Base-by-base conservation (phyloP, 176 grass and related monocot species). In the Oryza meyeriana region DNA sequence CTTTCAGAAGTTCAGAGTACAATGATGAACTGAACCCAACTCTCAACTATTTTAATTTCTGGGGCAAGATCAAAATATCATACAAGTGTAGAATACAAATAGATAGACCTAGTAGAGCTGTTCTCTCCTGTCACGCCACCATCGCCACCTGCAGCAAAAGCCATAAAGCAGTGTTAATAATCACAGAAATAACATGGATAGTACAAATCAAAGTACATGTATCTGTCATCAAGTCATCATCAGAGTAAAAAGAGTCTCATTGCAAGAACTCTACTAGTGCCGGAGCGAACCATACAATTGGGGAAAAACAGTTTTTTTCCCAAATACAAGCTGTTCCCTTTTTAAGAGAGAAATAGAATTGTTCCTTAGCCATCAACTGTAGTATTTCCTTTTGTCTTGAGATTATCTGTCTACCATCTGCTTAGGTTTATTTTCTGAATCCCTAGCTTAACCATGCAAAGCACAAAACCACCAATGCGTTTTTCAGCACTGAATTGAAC, bases 111-210 rank as follows among this genome's bases (percentile, higher is more conserved):
- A 89, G 72, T 86, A 89, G 58, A 93, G 64, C 70, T 88, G 95
- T 75, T 94, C 88, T 84, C 95, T 87, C 59, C 90, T 98, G 77
- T 84, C 88, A 18, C 73, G 59, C 76, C 63, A 89, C 87, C 95
- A 94, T 71, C 92, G 92, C 81, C 70, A 79, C 88, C 95, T 98
- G 85, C 71, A 87, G 33, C 7, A 81, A 81, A 85, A 89, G 61
- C 20, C 72, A 81, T 31, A 79, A 85, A 61, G 2, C 5, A 34
- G 34, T 75, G 55, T 84, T 64, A 90, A 42, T 57, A 61, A 34
- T 8, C 5, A 1, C 9, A 72, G 7, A 47, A 63, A 81, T 81
- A 12, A 69, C 61, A 63, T 31, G 17, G 64, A 14, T 10, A 50
- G 20, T 10, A 55, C 33, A 55, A 64, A 35, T 22, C 13, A 3